These are phyloP conservation scores for Ceratobasidium sp. DNA, from an alignment of 1,284 basidiomycete species.

Conservation along the genomic window DNA sequence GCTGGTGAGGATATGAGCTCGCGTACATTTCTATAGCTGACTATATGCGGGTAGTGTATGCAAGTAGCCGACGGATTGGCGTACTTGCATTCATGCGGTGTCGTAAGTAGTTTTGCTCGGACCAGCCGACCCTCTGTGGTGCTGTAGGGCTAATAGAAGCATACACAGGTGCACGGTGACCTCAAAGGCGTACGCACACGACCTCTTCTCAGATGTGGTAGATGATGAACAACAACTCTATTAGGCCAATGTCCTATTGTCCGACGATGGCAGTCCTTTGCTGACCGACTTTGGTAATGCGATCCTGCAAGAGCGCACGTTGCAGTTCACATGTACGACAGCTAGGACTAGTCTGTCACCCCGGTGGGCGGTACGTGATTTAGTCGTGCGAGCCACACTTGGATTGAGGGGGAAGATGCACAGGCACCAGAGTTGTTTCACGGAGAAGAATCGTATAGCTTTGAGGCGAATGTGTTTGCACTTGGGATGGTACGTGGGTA, in stretches of 20 bases:
- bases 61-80: not conserved
- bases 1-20: not conserved
- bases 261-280: not conserved
- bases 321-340: not conserved
- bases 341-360: not conserved
- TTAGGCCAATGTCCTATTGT: not conserved
- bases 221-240: not conserved
- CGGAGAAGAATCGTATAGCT: not conserved
- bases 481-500: conserved; percentile 6
- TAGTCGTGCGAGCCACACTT: not conserved
- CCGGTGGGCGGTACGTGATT: not conserved
- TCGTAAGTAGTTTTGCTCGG: not conserved
- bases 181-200: not conserved
- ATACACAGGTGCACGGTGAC: not conserved
- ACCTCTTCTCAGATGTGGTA: not conserved
- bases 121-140: not conserved
- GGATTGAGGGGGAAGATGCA: not conserved
- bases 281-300: not conserved
- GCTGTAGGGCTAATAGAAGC: not conserved
- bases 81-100: not conserved
- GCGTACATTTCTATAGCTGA: no score
- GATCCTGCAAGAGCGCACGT: not conserved
- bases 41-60: not conserved
- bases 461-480: conserved; percentile 11
- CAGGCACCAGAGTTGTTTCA: conserved; percentile 7